phyloP scores from a whole-genome alignment of 495 filamentous ascomycete species.

The Xeromyces bisporus region DNA sequence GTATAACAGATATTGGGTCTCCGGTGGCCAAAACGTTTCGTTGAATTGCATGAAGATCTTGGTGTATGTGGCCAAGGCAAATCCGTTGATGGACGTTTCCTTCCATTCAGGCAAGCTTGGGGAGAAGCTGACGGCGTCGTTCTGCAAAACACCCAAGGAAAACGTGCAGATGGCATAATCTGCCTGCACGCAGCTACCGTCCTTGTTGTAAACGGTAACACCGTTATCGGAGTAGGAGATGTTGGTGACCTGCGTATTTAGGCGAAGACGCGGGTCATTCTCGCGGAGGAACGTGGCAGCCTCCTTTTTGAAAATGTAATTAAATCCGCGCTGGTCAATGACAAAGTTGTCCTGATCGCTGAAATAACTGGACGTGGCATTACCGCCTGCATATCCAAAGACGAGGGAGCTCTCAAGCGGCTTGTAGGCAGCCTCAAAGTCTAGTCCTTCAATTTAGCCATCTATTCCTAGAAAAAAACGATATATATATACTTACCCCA shows the following conservation, averaged over 20 bases:
- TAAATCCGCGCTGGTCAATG: conserved; percentile 51
- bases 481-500: conserved; percentile 32
- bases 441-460: conserved; percentile 16
- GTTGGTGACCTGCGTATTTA: conserved; percentile 41
- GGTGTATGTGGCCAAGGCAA: conserved; percentile 62
- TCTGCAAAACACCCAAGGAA: conserved; percentile 54
- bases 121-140: conserved; percentile 40
- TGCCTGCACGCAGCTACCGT: conserved; percentile 44
- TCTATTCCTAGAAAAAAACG: too few relatives aligned
- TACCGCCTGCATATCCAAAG: conserved; percentile 26
- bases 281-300: conserved; percentile 42
- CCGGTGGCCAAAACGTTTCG: conserved; percentile 50
- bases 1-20: conserved; percentile 56
- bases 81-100: conserved; percentile 42
- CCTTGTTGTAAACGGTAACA: conserved; percentile 38
- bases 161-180: conserved; percentile 42
- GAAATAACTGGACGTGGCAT: conserved; percentile 32
- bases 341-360: conserved; percentile 50
- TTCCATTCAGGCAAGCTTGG: conserved; percentile 54
- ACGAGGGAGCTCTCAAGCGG: conserved; percentile 32
- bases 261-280: conserved; percentile 40
- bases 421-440: conserved; percentile 38
- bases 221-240: conserved; percentile 37
- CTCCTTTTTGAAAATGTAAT: conserved; percentile 40
- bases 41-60: conserved; percentile 66